Evolutionary conservation across 805 yeast species (phyloP).

Genomic region (Metschnikowia sp.): DNA sequence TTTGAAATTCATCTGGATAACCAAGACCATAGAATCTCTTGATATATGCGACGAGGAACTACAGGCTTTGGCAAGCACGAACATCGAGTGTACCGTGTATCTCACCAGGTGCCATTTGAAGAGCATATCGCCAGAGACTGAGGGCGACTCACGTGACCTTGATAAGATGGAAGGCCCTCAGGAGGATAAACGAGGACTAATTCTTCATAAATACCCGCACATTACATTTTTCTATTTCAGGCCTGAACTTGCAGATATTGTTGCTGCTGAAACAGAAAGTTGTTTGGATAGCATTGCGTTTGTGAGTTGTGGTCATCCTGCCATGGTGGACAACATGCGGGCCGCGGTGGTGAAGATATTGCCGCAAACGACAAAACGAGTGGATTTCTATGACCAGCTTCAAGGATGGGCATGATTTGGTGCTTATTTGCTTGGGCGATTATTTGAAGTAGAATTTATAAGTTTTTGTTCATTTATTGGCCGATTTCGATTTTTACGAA

Average conservation of each 20-base stretch:
- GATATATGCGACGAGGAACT: conserved; percentile 37
- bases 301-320: conserved; percentile 59
- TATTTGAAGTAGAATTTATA: no score
- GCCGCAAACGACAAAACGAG: conserved; percentile 37
- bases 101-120: conserved; percentile 2
- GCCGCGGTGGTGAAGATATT: conserved; percentile 41
- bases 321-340: conserved; percentile 55
- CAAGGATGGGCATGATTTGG: conserved; percentile 6
- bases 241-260: conserved; percentile 32
- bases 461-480: neutral
- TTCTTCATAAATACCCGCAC: conserved; percentile 24
- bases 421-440: neutral
- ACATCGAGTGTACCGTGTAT: conserved; percentile 38
- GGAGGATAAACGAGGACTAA: neutral
- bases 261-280: conserved; percentile 32
- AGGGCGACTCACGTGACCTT: neutral
- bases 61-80: conserved; percentile 28
- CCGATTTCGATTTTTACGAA: neutral
- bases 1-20: conserved; percentile 32
- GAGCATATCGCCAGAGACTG: neutral
- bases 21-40: conserved; percentile 32
- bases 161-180: neutral
- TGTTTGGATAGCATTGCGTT: conserved; percentile 42
- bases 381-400: conserved; percentile 57
- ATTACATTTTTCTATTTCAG: conserved; percentile 43